Evolutionary conservation across 2,329 filamentous ascomycete species (phyloP).

Genomic region (Penicillium sp.): DNA sequence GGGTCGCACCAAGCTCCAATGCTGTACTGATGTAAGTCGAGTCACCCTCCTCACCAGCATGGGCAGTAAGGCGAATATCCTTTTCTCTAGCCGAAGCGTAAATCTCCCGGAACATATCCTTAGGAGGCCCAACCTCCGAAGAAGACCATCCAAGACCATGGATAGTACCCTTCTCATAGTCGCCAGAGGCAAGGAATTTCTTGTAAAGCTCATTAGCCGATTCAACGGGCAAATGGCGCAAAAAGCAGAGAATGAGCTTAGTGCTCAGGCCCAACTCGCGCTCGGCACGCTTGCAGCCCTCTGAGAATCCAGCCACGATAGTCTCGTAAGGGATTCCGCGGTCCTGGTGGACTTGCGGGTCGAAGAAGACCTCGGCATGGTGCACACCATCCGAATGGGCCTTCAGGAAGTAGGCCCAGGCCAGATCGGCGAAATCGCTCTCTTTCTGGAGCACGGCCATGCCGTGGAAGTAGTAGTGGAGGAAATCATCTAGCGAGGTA

Average conservation of each 20-base stretch:
- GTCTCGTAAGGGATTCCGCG: conserved; percentile 64
- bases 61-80: conserved; percentile 66
- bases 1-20: conserved; percentile 62
- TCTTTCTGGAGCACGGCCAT: conserved; percentile 67
- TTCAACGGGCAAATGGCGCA: conserved; percentile 65
- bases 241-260: conserved; percentile 69
- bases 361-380: conserved; percentile 79
- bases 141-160: conserved; percentile 68
- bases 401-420: conserved; percentile 68
- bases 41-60: conserved; percentile 75
- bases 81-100: conserved; percentile 56
- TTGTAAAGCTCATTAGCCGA: conserved; percentile 51
- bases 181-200: conserved; percentile 39
- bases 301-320: conserved; percentile 63
- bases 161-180: conserved; percentile 54
- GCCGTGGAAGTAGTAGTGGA: conserved; percentile 75
- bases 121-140: conserved; percentile 58
- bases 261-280: conserved; percentile 64
- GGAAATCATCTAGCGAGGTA: conserved; percentile 72
- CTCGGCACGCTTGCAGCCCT: conserved; percentile 61
- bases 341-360: conserved; percentile 71
- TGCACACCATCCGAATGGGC: conserved; percentile 65
- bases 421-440: conserved; percentile 71
- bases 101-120: conserved; percentile 60
- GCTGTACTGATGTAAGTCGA: conserved; percentile 64